These are phyloP conservation scores for Sonneratia caseolaris DNA, from an alignment of 345 rosid genomes.

Conservation along the genomic window DNA sequence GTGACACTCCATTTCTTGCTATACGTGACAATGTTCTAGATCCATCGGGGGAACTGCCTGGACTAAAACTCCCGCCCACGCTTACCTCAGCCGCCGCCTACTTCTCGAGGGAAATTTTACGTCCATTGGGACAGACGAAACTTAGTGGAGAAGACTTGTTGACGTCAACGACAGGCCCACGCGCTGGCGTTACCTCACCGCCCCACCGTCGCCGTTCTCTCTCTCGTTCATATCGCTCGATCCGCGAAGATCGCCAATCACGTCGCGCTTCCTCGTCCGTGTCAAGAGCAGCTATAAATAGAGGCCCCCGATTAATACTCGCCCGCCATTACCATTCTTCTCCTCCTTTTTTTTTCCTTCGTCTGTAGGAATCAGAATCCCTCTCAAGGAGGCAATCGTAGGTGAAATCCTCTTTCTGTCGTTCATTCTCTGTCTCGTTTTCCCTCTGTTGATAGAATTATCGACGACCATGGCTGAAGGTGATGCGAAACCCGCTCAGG, in stretches of 20 bases:
- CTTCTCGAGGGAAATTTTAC: not conserved
- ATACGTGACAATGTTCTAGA: not conserved
- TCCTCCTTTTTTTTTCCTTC: not conserved
- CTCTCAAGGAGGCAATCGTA: not conserved
- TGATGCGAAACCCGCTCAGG: constrained; percentile 11
- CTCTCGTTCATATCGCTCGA: not conserved
- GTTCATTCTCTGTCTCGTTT: not conserved
- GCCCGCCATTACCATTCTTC: not conserved
- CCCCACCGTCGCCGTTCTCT: not conserved
- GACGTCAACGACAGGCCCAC: constrained; percentile 3
- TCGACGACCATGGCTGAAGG: constrained; percentile 18
- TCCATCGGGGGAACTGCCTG: not conserved
- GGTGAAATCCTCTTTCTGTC: not conserved
- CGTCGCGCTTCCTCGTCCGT: not conserved
- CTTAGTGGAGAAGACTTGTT: not conserved
- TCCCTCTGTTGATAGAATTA: not conserved
- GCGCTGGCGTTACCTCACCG: not conserved
- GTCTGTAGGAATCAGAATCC: not conserved
- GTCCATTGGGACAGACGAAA: not conserved
- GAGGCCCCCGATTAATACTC: not conserved
- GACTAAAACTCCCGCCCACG: not conserved
- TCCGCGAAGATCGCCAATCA: not conserved
- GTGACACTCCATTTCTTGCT: too few species aligned
- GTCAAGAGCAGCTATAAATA: not conserved
- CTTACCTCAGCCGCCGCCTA: not conserved